Evolutionary conservation across 495 filamentous ascomycete species (phyloP), one percentile per base, ranked within the genome.

Genomic region (Paragyromitra xinjiangensis): DNA sequence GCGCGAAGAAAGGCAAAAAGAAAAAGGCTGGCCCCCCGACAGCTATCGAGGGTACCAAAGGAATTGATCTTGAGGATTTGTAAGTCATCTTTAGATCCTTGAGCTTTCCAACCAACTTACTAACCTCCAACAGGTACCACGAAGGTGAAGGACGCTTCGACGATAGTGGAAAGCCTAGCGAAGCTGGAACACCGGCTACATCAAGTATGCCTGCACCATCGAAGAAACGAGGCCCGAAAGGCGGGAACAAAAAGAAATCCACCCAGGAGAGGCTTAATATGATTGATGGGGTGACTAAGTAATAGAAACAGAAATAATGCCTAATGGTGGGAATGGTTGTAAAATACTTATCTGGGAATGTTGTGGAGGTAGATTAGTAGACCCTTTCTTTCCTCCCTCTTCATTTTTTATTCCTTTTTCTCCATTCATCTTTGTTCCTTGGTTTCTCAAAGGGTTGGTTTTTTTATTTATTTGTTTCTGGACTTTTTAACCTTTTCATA

Each of bases 1-100:
- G 83, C 11, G 70, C 76, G 51, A 84, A 80, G 45, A 92, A 90
- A 83, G 85, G 89, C 53, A 92, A 91, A 84, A 94, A 93, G 86
- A 89, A 89, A 83, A 88, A 88, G 81, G 80, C 83, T 48, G 85
- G 80, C 4, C 64, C 51, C n/a, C 50, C 68, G 42, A 85, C 81
- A 26, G 79, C 64, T 45, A 74, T 58, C 26, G 85, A 84, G 22
- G 82, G 72, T 34, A 42, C 68, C 11, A 81, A 75, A 58, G 74
- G 63, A 26, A 64, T 81, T 66, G 72, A 82, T 62, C 77, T 82
- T 66, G 81, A 82, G 69, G 81, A 82, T 59, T 70, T 82, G 80
- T 82, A 62, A 74, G 80, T 42, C 48, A 64, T 29, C 39, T 51
- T 44, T 44, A 48, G 11, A 19, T 9, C 45, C 24, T 22, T 29